Base-by-base conservation (phyloP, 1,284 basidiomycete genomes). In the Stygiomarasmius scandens region DNA sequence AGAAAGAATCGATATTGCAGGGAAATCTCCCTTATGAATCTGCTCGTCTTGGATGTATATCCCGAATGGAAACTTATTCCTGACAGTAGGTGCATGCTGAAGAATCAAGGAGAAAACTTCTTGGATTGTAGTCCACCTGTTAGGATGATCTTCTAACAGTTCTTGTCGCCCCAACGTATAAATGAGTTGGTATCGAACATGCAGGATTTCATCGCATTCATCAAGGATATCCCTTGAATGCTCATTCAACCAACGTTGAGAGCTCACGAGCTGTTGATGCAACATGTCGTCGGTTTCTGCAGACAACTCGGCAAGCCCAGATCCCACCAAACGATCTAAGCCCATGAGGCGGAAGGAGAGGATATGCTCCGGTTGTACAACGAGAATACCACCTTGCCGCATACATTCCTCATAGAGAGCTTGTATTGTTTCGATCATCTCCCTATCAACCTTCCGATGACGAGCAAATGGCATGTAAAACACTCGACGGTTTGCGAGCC, bases 401-500 rank as follows among this genome's bases (percentile, higher is more conserved):
- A 71, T 69, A 62, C 82, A 84, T 46, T 72, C 66, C 32, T 69
- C 60, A 58, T 75, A 75, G 22, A 82, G 50, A 1, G 54, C 50
- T 43, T 60, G 62, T 14, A 76, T 67, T 8, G 22, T 58, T n/a
- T 49, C 43, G 22, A 71, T 66, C 50, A 70, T 32, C n/a, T 54
- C 14, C 0, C 12, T 3, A 11, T 64, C 58, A 6, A 76, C 38
- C 34, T 59, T 43, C 9, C 77, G 62, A 3, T 71, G 68, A 9
- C 82, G 75, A 4, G 77, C 79, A 60, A 84, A 81, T 1, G 82
- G 82, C 3, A 82, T 34, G 54, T 74, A 76, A 54, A 76, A 82
- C 0, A 84, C 66, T 0, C 75, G 77, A 23, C 79, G 70, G 59
- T 81, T 76, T 1, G 67, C 60, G 6, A 83, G 71, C 16, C 78